Evolutionary conservation across 2,329 filamentous ascomycete genomes (phyloP), one percentile per base, ranked within the genome.

Genomic region (Xylariaceae sp.): DNA sequence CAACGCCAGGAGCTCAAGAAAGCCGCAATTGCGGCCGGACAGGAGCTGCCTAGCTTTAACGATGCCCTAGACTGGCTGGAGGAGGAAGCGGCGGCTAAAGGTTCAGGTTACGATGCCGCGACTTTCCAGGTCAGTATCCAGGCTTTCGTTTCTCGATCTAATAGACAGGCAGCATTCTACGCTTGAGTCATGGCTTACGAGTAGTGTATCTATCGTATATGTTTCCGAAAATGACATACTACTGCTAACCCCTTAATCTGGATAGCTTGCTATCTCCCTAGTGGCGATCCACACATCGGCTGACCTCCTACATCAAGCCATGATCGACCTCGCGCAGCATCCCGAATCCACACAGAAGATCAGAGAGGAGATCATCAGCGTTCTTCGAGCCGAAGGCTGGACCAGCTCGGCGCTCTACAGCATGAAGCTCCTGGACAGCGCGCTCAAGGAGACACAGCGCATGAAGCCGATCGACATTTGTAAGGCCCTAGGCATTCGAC

Each of bases 271-370:
- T 7, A 47, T 75, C 2, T 63, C 68, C 19, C 6, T 67, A 1
- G 72, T 69, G 0, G 72, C 74, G 1, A 71, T 76, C 18, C 70
- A 75, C 48, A 77, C 72, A 1, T 75, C 75, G 0, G 65, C 69
- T 0, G 70, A 74, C 7, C 46, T 69, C 2, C 41, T 70, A 0
- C 69, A 69, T 1, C 74, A 43, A 54, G 70, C 23, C 41, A 60
- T 82, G 29, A 73, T 73, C 48, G 75, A 81, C 48, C 65, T 82
- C 6, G 68, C 69, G 2, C 61, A 71, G 21, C 61, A 67, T 14
- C 77, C 76, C 0, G 76, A 81, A 49, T 70, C 73, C 53, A 58
- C 78, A 29, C 70, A 77, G 26, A 70, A 71, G 3, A 60, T 80
- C 19, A 72, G 79, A 2, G 66, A 77, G n/a, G 78, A 81, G 59